A percentile compares a stretch with the other conserved stretches of the same genome.
Conservation (phyloP, 768 basidiomycete species). For the Pisolithus microcarpus region DNA sequence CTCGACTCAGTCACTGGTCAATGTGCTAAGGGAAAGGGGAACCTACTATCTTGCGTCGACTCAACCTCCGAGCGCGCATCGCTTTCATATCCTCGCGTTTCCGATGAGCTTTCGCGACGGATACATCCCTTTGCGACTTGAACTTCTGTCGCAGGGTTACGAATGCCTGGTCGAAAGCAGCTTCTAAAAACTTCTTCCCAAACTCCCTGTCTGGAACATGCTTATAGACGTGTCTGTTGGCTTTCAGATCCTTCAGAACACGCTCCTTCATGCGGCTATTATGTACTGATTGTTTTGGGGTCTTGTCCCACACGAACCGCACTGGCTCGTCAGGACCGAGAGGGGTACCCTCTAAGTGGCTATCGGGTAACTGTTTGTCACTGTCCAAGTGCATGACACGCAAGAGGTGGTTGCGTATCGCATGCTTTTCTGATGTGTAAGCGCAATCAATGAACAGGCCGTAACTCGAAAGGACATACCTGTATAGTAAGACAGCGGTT, state of each 20-base stretch:
- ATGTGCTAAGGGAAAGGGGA: background rate
- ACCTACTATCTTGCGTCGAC: conserved; percentile 59
- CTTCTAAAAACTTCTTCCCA: conserved; percentile 49
- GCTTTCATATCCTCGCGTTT: conserved; percentile 57
- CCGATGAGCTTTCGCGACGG: conserved; percentile 36
- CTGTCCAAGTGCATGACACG: conserved; percentile 48
- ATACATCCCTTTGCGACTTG: conserved; percentile 48
- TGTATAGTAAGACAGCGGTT: conserved; percentile 60
- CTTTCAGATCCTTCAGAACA: conserved; percentile 52
- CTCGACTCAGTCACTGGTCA: conserved; percentile 1
- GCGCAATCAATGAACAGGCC: background rate
- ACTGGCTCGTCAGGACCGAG: conserved; percentile 46
- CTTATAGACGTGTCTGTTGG: conserved; percentile 49
- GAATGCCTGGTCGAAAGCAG: conserved; percentile 64
- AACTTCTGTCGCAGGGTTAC: conserved; percentile 64
- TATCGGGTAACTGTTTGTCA: conserved; percentile 56
- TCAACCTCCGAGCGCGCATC: conserved; percentile 50
- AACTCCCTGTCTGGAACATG: conserved; percentile 64
- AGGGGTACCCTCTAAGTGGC: conserved; percentile 47
- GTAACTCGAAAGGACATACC: conserved; percentile 29
- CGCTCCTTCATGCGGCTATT: conserved; percentile 66
- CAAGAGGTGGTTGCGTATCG: conserved; percentile 62
- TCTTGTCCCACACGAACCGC: conserved; percentile 77
- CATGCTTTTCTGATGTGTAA: conserved; percentile 42
- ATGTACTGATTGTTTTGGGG: conserved; percentile 65